Conservation (phyloP, 495 filamentous ascomycete genomes). For the Penicillium pulvis region DNA sequence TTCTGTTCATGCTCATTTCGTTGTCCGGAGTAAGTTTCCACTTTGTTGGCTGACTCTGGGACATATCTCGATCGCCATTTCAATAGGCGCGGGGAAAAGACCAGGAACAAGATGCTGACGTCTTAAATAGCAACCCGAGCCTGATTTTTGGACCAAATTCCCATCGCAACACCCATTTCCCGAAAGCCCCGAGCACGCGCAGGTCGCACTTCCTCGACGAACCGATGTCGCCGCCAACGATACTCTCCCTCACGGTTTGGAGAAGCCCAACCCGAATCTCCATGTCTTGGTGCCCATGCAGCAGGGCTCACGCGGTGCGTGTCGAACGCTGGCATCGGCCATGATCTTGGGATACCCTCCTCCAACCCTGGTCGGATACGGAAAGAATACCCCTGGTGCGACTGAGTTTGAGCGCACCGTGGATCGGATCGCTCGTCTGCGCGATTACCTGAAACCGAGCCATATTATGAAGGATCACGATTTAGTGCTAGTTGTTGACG, state of each 20-base stretch:
- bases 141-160: slow-evolving; percentile 41
- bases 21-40: slow-evolving; percentile 25
- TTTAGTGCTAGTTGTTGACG: slow-evolving; percentile 61
- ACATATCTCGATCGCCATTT: slow-evolving; percentile 12
- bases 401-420: slow-evolving; percentile 40
- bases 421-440: slow-evolving; percentile 51
- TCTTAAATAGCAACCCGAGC: slow-evolving; percentile 24
- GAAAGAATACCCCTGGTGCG: slow-evolving; percentile 29
- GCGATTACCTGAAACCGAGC: slow-evolving; percentile 53
- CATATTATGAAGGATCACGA: slow-evolving; percentile 57
- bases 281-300: slow-evolving; percentile 61
- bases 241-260: slow-evolving; percentile 36
- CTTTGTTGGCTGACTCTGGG: background rate
- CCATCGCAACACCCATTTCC: slow-evolving; percentile 39
- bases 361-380: slow-evolving; percentile 56
- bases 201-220: slow-evolving; percentile 29
- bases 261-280: slow-evolving; percentile 56
- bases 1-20: slow-evolving; percentile 28
- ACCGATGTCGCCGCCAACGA: slow-evolving; percentile 25
- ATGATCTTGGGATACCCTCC: slow-evolving; percentile 64
- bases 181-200: slow-evolving; percentile 38
- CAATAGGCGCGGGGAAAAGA: background rate
- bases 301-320: slow-evolving; percentile 52
- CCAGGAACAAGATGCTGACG: slow-evolving; percentile 16
- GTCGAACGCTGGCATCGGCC: slow-evolving; percentile 61